phyloP scores from a whole-genome alignment of 2,329 filamentous ascomycete genomes.

The Pseudocercospora vitis region DNA sequence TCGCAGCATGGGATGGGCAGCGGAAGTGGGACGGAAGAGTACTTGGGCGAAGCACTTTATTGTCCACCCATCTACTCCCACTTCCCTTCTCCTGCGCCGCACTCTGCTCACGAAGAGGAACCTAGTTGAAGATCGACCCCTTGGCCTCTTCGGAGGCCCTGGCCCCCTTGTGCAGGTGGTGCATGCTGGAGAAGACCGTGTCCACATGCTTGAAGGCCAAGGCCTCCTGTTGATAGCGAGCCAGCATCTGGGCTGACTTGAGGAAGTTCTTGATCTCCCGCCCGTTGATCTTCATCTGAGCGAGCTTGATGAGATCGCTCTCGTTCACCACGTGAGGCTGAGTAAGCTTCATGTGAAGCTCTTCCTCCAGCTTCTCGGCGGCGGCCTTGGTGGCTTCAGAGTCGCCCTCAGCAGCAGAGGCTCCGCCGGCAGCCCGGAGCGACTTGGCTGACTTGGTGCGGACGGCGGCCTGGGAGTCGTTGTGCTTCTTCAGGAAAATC shows the following conservation, averaged over 20 bases:
- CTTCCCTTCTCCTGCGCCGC: too few relatives aligned
- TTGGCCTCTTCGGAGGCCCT: constrained; percentile 29
- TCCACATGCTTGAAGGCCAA: constrained; percentile 36
- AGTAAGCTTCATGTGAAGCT: constrained; percentile 5
- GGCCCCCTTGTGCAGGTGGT: constrained; percentile 35
- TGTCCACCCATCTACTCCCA: not conserved
- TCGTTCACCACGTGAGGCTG: constrained; percentile 35
- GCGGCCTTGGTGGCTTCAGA: not conserved
- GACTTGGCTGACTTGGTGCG: constrained; percentile 25
- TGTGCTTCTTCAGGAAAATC: constrained; percentile 44
- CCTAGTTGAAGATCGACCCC: constrained; percentile 14
- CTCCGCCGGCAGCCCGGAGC: constrained; percentile 25
- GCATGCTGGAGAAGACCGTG: constrained; percentile 38
- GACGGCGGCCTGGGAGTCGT: constrained; percentile 28
- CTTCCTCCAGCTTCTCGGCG: constrained; percentile 14
- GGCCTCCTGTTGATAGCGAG: constrained; percentile 27
- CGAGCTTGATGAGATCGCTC: constrained; percentile 35
- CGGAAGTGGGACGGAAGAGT: too few relatives aligned
- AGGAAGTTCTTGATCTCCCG: constrained; percentile 47
- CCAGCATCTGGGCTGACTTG: constrained; percentile 43
- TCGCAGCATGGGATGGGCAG: too few relatives aligned
- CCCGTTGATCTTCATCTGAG: constrained; percentile 40
- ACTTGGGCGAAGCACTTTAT: not conserved
- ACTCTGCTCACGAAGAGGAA: not conserved
- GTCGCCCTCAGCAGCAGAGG: constrained; percentile 16